Evolutionary conservation across 257 asterid species (phyloP).

Genomic region (Fraxinus pennsylvanica): DNA sequence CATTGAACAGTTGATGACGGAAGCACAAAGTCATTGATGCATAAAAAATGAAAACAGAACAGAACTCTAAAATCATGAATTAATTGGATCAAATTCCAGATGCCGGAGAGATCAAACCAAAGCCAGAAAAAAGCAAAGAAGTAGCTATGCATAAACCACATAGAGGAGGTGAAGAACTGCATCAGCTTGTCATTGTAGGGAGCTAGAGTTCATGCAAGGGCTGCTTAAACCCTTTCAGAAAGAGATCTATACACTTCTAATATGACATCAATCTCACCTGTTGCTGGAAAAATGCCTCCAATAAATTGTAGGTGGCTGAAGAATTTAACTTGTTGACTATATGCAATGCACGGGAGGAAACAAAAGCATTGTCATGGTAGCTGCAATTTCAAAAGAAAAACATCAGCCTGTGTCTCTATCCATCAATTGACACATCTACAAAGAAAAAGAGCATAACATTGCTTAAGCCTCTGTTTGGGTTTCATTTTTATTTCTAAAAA

Average conservation of each 20-base stretch:
- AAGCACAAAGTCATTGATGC: not conserved
- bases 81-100: not conserved
- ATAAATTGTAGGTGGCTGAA: slow-evolving; percentile 53
- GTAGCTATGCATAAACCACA: not conserved
- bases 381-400: slow-evolving; percentile 42
- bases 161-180: not conserved
- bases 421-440: not conserved
- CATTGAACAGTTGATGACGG: no score
- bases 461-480: not conserved
- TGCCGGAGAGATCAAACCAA: not conserved
- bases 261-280: slow-evolving; percentile 47
- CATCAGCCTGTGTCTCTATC: not conserved
- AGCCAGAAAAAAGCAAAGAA: not conserved
- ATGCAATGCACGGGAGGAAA: slow-evolving; percentile 73
- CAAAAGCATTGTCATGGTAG: slow-evolving; percentile 81
- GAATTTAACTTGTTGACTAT: slow-evolving; percentile 49
- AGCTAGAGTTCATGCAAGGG: not conserved
- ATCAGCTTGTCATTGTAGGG: not conserved
- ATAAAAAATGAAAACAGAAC: not conserved
- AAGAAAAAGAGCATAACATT: not conserved
- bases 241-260: not conserved
- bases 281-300: slow-evolving; percentile 67
- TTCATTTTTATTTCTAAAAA: no score
- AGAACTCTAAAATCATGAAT: not conserved
- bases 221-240: not conserved